phyloP scores from a whole-genome alignment of 257 asterid genomes.

The Scutellaria baicalensis region DNA sequence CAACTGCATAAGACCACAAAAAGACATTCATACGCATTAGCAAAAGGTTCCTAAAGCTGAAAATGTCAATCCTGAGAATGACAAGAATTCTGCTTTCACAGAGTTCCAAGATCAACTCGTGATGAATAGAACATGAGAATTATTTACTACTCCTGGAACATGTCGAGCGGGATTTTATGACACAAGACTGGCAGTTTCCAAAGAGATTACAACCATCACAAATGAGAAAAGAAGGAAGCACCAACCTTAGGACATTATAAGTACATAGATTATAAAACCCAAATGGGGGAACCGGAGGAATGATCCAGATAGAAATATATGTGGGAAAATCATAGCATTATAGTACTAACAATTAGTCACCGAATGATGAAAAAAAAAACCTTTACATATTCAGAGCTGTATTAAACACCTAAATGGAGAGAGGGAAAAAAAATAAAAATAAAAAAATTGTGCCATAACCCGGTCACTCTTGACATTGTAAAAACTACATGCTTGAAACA shows the following conservation, averaged over 20 bases:
- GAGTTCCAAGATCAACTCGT: neutral
- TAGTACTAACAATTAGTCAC: neutral
- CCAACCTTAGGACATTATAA: neutral
- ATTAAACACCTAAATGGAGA: neutral
- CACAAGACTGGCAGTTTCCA: neutral
- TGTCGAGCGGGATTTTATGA: neutral
- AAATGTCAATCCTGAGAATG: neutral
- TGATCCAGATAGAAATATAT: neutral
- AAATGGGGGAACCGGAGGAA: neutral
- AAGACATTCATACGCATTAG: neutral
- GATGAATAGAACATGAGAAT: neutral
- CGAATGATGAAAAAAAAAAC: too few relatives aligned
- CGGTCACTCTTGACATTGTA: neutral
- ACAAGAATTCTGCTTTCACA: neutral
- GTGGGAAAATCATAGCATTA: neutral
- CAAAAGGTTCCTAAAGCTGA: neutral
- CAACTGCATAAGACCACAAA: neutral
- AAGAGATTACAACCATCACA: neutral
- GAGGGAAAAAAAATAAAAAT: too few relatives aligned
- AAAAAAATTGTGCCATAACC: too few relatives aligned
- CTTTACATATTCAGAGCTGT: neutral
- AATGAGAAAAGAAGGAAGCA: neutral
- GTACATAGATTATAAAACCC: too few relatives aligned
- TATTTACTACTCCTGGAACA: neutral
- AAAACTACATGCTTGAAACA: neutral